These are phyloP conservation scores for Alternaria incomplexa DNA, from an alignment of 2,329 filamentous ascomycete genomes.

Conservation along the genomic window DNA sequence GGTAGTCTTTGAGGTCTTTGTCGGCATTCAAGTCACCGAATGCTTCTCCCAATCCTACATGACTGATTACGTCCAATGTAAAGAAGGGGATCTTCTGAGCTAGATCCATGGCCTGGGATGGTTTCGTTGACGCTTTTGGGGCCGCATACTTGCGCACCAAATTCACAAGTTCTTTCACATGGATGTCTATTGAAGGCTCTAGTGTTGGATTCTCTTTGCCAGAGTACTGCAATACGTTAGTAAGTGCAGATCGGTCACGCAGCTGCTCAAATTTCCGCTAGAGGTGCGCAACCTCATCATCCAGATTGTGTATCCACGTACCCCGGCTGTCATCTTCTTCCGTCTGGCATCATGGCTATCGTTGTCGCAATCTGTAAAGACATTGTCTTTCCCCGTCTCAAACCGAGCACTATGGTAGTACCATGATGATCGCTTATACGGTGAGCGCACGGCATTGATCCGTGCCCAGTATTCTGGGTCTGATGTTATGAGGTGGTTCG, in stretches of 20 bases:
- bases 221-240: conserved; percentile 53
- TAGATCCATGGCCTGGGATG: conserved; percentile 54
- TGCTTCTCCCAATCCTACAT: conserved; percentile 58
- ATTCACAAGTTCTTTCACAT: conserved; percentile 55
- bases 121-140: conserved; percentile 15
- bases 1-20: conserved; percentile 55
- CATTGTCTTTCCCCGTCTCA: conserved; percentile 60
- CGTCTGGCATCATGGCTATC: conserved; percentile 52
- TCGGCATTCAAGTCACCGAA: conserved; percentile 61
- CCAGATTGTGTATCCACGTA: conserved; percentile 13
- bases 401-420: conserved; percentile 55
- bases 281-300: not conserved
- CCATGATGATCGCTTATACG: conserved; percentile 50
- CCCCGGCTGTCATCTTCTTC: conserved; percentile 60
- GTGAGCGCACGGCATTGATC: conserved; percentile 50
- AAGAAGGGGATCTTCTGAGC: conserved; percentile 58
- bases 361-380: conserved; percentile 60
- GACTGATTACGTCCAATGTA: conserved; percentile 63
- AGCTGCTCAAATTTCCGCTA: not conserved
- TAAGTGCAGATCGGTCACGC: not conserved
- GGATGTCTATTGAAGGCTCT: conserved; percentile 58
- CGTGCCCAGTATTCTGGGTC: conserved; percentile 56
- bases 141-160: conserved; percentile 58
- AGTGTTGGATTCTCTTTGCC: conserved; percentile 61
- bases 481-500: conserved; percentile 58